phyloP scores from a whole-genome alignment of 179 eudicot genomes.

The Spergularia azorica region DNA sequence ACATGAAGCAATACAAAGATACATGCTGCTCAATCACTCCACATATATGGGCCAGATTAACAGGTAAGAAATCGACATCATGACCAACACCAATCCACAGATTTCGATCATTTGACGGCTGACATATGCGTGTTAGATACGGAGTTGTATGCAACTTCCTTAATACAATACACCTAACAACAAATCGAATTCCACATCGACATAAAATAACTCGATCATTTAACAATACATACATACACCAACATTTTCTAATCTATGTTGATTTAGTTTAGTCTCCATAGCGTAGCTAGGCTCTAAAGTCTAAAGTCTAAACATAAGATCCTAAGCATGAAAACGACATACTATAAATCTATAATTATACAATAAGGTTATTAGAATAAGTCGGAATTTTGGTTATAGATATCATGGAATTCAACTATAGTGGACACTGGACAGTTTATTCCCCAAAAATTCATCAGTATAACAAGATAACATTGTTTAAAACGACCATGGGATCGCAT shows the following conservation, averaged over 20 bases:
- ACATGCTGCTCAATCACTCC: slow-evolving; percentile 2
- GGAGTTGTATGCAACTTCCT: background rate
- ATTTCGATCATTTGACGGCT: background rate
- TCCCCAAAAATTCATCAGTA: background rate
- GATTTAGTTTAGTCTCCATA: background rate
- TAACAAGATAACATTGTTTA: background rate
- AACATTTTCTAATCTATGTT: background rate
- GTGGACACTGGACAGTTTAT: background rate
- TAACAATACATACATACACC: background rate
- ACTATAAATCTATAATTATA: no score
- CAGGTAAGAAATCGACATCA: background rate
- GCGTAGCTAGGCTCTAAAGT: background rate
- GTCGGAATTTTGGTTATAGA: no score
- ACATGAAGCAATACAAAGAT: background rate
- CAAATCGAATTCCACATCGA: background rate
- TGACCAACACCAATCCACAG: slow-evolving; percentile 1
- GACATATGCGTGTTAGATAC: slow-evolving; percentile 10
- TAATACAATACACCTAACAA: no score
- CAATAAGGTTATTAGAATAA: no score
- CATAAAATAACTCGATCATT: no score
- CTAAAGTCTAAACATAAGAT: no score
- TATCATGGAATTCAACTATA: no score
- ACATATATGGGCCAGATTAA: background rate
- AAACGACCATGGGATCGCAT: background rate
- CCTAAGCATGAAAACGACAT: background rate